These are phyloP conservation scores for Pythium phragmitis DNA, from an alignment of 352 stramenopile species.

Conservation along the genomic window DNA sequence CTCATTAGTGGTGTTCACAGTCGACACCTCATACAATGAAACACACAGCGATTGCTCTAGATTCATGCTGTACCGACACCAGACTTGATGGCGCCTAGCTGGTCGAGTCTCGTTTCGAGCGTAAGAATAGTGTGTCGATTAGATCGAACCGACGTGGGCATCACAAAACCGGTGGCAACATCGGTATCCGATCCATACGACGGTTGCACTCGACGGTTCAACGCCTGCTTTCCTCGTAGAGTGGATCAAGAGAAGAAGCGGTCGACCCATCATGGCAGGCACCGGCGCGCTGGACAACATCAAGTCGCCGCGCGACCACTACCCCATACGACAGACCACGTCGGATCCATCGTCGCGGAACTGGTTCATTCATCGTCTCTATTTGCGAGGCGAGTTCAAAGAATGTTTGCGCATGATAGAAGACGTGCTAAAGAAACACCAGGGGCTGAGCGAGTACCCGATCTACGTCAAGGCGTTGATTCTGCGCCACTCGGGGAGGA, in stretches of 20 bases:
- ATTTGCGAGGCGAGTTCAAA: conserved; percentile 83
- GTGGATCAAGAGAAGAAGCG: neutral
- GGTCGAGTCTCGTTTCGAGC: too few species aligned
- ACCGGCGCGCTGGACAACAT: conserved; percentile 41
- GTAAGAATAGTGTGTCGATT: too few species aligned
- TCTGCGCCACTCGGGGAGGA: conserved; percentile 81
- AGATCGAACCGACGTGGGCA: neutral
- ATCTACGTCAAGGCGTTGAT: conserved; percentile 93
- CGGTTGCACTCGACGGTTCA: conserved; percentile 3
- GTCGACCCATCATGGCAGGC: conserved; percentile 6
- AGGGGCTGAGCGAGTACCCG: conserved; percentile 90
- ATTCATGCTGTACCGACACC: too few species aligned
- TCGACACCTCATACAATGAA: too few species aligned
- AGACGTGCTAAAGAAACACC: conserved; percentile 75
- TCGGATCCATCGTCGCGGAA: conserved; percentile 60
- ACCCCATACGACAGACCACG: conserved; percentile 18
- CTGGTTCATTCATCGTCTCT: conserved; percentile 85
- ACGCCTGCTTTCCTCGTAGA: neutral
- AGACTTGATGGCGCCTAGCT: too few species aligned
- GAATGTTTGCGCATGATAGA: conserved; percentile 91
- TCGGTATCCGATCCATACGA: conserved; percentile 5
- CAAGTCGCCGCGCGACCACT: conserved; percentile 56
- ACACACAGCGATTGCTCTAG: too few species aligned
- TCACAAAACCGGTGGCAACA: conserved; percentile 2
- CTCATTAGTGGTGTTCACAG: too few species aligned